Evolutionary conservation across 495 filamentous ascomycete species (phyloP).

Genomic region (Hypoxylon fragiforme): DNA sequence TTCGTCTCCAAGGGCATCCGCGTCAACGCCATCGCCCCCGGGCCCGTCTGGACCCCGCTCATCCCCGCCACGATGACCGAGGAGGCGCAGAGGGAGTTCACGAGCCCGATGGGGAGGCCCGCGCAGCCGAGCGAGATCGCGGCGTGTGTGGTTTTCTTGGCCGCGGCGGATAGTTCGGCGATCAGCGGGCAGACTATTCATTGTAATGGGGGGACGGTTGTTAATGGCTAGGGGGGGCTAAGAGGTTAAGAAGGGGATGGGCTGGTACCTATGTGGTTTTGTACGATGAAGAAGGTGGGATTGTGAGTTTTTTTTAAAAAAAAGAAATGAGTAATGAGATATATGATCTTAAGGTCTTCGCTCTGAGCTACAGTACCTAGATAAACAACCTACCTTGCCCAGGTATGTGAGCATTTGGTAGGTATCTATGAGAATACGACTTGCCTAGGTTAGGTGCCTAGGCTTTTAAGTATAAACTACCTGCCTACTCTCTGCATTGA

Average conservation of each 20-base stretch:
- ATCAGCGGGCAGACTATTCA: slow-evolving; percentile 66
- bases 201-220: slow-evolving; percentile 67
- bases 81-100: slow-evolving; percentile 71
- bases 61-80: slow-evolving; percentile 78
- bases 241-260: neutral
- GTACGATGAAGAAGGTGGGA: slow-evolving; percentile 1
- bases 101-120: slow-evolving; percentile 76
- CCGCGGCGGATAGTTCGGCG: slow-evolving; percentile 71
- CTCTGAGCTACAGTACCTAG: too few relatives aligned
- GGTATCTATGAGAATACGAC: too few relatives aligned
- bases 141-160: slow-evolving; percentile 84
- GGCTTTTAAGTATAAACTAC: too few relatives aligned
- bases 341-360: slow-evolving; percentile 3
- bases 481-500: too few relatives aligned
- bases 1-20: slow-evolving; percentile 72
- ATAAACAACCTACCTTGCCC: too few relatives aligned
- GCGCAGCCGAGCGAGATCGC: slow-evolving; percentile 80
- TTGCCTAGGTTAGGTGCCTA: too few relatives aligned
- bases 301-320: neutral
- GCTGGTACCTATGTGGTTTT: neutral
- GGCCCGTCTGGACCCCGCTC: slow-evolving; percentile 83
- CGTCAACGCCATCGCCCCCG: slow-evolving; percentile 80
- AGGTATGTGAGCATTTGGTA: too few relatives aligned
- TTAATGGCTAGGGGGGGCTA: slow-evolving; percentile 56
- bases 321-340: slow-evolving; percentile 17